Conservation (phyloP, 768 basidiomycete species). For the Mycena venus region DNA sequence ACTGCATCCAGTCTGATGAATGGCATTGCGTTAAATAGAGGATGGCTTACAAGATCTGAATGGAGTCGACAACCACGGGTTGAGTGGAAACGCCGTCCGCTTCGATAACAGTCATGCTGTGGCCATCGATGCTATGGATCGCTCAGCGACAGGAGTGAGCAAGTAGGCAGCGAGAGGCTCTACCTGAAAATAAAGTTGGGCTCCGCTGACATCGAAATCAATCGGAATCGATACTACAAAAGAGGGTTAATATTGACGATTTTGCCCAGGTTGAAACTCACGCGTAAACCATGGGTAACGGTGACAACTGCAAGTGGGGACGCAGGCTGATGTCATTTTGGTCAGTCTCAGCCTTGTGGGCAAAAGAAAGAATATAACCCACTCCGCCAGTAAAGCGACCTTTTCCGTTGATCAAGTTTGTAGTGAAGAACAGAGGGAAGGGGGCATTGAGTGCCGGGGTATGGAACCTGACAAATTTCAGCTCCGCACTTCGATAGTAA, state of each 20-base stretch:
- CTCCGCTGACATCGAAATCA: constrained; percentile 18
- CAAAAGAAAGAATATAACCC: constrained; percentile 36
- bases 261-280: constrained; percentile 57
- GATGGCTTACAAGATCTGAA: constrained; percentile 20
- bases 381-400: constrained; percentile 50
- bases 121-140: constrained; percentile 42
- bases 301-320: constrained; percentile 48
- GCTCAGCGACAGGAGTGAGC: constrained; percentile 5
- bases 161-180: background rate
- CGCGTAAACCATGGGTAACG: constrained; percentile 45
- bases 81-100: constrained; percentile 47
- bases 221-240: constrained; percentile 17
- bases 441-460: background rate
- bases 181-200: constrained; percentile 28
- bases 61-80: constrained; percentile 38
- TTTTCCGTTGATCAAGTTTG: constrained; percentile 48
- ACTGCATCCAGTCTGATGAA: background rate
- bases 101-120: constrained; percentile 50
- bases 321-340: constrained; percentile 23
- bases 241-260: background rate
- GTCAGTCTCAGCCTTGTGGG: constrained; percentile 33
- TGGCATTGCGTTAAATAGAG: background rate
- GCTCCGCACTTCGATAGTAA: background rate
- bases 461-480: constrained; percentile 11
- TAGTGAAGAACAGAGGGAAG: constrained; percentile 41